Evolutionary conservation across 169 alveolate species (phyloP).

Genomic region (Plasmodium yoelii): DNA sequence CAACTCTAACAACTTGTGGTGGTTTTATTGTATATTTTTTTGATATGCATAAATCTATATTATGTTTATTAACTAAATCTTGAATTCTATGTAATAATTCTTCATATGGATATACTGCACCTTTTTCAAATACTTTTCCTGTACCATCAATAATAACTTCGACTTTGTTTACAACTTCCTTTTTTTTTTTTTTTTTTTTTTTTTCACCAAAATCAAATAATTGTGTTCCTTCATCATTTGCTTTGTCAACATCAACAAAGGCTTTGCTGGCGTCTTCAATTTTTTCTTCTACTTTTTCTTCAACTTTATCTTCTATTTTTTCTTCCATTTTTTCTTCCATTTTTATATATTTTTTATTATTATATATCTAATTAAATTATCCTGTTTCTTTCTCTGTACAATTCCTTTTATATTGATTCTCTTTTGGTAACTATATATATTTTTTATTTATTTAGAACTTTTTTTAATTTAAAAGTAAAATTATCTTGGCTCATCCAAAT

Average conservation of each 20-base stretch:
- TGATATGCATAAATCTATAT: conserved; percentile 92
- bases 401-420: too few relatives aligned
- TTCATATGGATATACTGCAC: conserved; percentile 90
- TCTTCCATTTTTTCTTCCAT: background rate
- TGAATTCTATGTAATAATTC: conserved; percentile 91
- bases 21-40: conserved; percentile 92
- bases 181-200: conserved; percentile 88
- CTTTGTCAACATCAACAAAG: conserved; percentile 55
- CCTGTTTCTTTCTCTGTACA: too few relatives aligned
- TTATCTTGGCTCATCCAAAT: too few relatives aligned
- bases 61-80: conserved; percentile 88
- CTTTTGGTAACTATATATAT: too few relatives aligned
- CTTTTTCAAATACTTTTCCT: conserved; percentile 87
- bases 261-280: conserved; percentile 47
- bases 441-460: too few relatives aligned
- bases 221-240: conserved; percentile 76
- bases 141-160: conserved; percentile 85
- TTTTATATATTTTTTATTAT: too few relatives aligned
- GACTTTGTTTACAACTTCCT: conserved; percentile 79
- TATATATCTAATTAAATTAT: too few relatives aligned
- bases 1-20: conserved; percentile 96
- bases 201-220: conserved; percentile 90
- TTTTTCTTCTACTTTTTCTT: conserved; percentile 38
- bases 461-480: too few relatives aligned
- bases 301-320: background rate